Percentiles rank a stretch among this genome's conserved stretches.
These are phyloP conservation scores for Naganishia randhawae DNA, from an alignment of 768 basidiomycete species.

Conservation along the genomic window DNA sequence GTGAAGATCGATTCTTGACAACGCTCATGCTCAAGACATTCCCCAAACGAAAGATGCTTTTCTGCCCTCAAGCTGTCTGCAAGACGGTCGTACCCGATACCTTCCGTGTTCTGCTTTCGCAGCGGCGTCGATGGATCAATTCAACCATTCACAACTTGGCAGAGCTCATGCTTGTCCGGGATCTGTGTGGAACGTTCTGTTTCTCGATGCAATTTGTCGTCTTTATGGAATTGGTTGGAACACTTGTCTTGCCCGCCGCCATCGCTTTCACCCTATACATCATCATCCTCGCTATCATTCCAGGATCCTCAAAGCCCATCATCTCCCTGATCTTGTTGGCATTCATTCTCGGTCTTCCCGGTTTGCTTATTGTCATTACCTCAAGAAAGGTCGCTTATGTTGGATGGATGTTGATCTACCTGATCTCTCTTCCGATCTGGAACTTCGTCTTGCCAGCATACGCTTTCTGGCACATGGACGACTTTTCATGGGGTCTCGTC, in stretches of 20 bases:
- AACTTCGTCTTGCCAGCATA: slow-evolving; percentile 93
- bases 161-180: slow-evolving; percentile 89
- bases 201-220: slow-evolving; percentile 99
- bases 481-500: slow-evolving; percentile 56
- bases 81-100: slow-evolving; percentile 98
- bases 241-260: slow-evolving; percentile 91
- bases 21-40: slow-evolving; percentile 98
- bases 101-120: slow-evolving; percentile 85
- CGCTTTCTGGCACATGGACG: slow-evolving; percentile 99
- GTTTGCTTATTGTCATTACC: slow-evolving; percentile 91
- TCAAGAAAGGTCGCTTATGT: slow-evolving; percentile 89
- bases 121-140: slow-evolving; percentile 99
- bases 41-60: slow-evolving; percentile 98
- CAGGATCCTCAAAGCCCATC: slow-evolving; percentile 59
- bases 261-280: slow-evolving; percentile 96
- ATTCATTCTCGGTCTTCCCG: slow-evolving; percentile 92
- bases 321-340: slow-evolving; percentile 89
- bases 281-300: slow-evolving; percentile 80
- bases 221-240: slow-evolving; percentile 95
- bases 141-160: slow-evolving; percentile 96
- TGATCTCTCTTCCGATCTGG: slow-evolving; percentile 91
- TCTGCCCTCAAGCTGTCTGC: slow-evolving; percentile 97
- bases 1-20: slow-evolving; percentile 98
- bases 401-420: slow-evolving; percentile 95
- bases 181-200: slow-evolving; percentile 99